Evolutionary conservation across 1,139 yeast species (phyloP), one percentile per base, ranked within the genome.

Genomic region (Geotrichum macrosporum): DNA sequence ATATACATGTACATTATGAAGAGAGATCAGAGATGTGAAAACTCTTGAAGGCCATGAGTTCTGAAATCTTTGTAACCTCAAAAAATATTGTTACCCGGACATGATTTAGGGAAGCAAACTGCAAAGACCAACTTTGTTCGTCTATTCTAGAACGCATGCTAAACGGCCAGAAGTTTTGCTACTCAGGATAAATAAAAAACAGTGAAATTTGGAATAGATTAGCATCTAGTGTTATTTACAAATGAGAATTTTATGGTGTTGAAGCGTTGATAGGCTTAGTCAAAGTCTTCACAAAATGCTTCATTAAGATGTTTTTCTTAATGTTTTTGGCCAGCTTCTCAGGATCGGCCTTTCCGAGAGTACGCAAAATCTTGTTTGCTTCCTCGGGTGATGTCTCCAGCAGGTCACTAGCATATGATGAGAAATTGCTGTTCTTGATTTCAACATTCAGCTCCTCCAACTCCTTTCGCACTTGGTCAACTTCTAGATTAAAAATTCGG

Each of bases 221-320:
- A 29, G 35, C 31, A 32, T 24, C 30, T 20, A 15, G 15, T 32
- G 32, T 39, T 32, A 30, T 30, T 26, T 27, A 44, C 30, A 18
- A 27, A 1, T 31, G 22, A 21, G 15, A 15, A 41, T 26, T 21
- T 20, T 20, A 31, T 13, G 24, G 26, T 31, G 12, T 15, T n/a
- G 33, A n/a, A 10, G 39, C 27, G 20, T 36, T 33, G 15, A 21
- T 26, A 19, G 36, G 20, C 32, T 41, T 29, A 18, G 38, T 20
- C 38, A 42, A 37, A n/a, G 44, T 41, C 40, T 51, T 53, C 32
- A 57, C 57, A 47, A 65, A 57, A 50, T 64, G 58, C 54, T 62
- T 62, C 56, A 59, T 56, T 41, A 66, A 53, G 34, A 67, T 52
- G 49, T 66, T 67, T 47, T 64, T 61, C 58, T 64, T 66, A 44